A percentile compares a stretch with the other conserved stretches of the same genome.
Evolutionary conservation across 106 monocot genomes (phyloP).

Genomic region (Dendrobium catenatum): DNA sequence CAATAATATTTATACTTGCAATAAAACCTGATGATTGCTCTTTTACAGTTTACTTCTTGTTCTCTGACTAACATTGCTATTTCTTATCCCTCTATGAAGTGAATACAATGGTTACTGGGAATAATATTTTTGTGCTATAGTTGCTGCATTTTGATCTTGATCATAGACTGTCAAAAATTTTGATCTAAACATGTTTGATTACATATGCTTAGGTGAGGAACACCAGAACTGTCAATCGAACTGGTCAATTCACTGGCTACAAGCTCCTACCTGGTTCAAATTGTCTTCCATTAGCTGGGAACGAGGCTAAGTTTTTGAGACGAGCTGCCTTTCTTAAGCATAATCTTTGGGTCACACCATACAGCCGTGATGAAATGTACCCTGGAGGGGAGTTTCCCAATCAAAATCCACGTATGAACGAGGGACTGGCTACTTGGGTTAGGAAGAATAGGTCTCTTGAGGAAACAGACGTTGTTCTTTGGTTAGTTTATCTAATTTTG

Average conservation of each 20-base stretch:
- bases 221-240: slow-evolving; percentile 86
- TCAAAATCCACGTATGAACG: slow-evolving; percentile 88
- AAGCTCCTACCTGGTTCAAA: slow-evolving; percentile 85
- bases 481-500: slow-evolving; percentile 39
- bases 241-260: slow-evolving; percentile 84
- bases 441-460: slow-evolving; percentile 80
- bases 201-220: slow-evolving; percentile 58
- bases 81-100: background rate
- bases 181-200: background rate
- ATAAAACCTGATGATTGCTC: background rate
- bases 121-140: background rate
- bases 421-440: slow-evolving; percentile 87
- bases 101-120: background rate
- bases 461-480: slow-evolving; percentile 83
- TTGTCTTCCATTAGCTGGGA: slow-evolving; percentile 71
- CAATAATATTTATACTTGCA: background rate
- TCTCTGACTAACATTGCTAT: background rate
- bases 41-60: background rate
- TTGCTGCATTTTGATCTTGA: background rate
- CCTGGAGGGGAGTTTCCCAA: slow-evolving; percentile 96
- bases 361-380: slow-evolving; percentile 73
- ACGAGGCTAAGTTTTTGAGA: slow-evolving; percentile 75
- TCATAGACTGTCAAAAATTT: background rate
- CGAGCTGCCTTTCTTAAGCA: slow-evolving; percentile 89
- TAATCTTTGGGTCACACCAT: slow-evolving; percentile 92